phyloP scores from a whole-genome alignment of 805 yeast genomes.

The Saccharomycopsis capsularis region DNA sequence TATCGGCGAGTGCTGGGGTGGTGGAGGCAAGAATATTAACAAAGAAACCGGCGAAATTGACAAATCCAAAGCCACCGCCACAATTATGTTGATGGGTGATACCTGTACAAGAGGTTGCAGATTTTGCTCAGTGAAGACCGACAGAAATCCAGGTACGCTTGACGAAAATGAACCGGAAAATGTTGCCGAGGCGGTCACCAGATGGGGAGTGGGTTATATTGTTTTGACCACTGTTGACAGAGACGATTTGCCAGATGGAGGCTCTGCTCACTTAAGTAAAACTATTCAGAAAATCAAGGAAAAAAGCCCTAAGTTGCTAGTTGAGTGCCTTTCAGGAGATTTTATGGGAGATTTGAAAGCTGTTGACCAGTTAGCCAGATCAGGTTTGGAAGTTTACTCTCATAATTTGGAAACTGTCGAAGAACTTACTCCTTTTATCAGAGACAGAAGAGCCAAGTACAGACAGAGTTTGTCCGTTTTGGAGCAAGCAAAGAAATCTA shows the following conservation, averaged over 20 bases:
- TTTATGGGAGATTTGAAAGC: slow-evolving; percentile 82
- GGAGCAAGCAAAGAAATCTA: slow-evolving; percentile 69
- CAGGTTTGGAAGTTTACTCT: slow-evolving; percentile 94
- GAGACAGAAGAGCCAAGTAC: slow-evolving; percentile 96
- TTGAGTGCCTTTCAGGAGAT: slow-evolving; percentile 92
- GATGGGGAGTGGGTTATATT: slow-evolving; percentile 98
- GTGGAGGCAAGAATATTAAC: slow-evolving; percentile 45
- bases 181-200: slow-evolving; percentile 92
- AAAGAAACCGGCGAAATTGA: slow-evolving; percentile 19
- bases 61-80: slow-evolving; percentile 89
- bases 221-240: slow-evolving; percentile 96
- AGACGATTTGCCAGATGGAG: slow-evolving; percentile 91
- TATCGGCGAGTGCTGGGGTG: slow-evolving; percentile 99
- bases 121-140: slow-evolving; percentile 94
- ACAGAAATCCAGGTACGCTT: slow-evolving; percentile 75
- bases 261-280: slow-evolving; percentile 82
- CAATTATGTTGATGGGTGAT: slow-evolving; percentile 97
- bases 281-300: slow-evolving; percentile 79
- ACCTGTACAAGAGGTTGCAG: slow-evolving; percentile 99
- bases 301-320: slow-evolving; percentile 85
- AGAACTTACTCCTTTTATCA: slow-evolving; percentile 84
- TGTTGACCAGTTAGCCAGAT: slow-evolving; percentile 71
- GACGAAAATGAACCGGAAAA: slow-evolving; percentile 97
- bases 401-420: slow-evolving; percentile 97
- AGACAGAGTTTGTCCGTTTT: slow-evolving; percentile 78